These are phyloP conservation scores for Tuber aestivum DNA, from an alignment of 495 filamentous ascomycete genomes.

Conservation along the genomic window DNA sequence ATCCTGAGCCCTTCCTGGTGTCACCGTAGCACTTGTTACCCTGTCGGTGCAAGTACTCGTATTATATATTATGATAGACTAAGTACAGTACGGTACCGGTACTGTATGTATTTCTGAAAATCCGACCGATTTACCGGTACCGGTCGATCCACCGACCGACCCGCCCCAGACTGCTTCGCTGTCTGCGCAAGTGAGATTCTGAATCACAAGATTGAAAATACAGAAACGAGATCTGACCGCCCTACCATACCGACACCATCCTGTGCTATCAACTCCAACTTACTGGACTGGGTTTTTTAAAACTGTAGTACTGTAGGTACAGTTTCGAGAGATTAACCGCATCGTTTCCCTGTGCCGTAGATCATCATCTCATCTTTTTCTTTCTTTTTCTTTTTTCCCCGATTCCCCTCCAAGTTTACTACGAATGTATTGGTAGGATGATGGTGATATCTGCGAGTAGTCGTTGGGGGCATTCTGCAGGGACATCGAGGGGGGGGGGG, in stretches of 20 bases:
- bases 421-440: neutral
- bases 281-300: neutral
- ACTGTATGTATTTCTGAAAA: too few species aligned
- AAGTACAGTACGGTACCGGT: too few species aligned
- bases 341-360: neutral
- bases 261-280: neutral
- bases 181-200: neutral
- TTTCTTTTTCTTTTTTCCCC: too few species aligned
- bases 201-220: neutral
- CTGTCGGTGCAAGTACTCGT: neutral
- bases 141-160: neutral
- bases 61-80: too few species aligned
- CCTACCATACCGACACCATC: neutral
- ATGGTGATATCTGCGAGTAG: neutral
- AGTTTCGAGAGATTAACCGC: conserved; percentile 5
- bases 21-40: neutral
- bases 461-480: neutral
- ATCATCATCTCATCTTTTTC: conserved; percentile 1
- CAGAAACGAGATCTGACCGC: neutral
- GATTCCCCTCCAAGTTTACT: neutral
- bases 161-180: neutral
- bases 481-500: neutral
- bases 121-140: neutral
- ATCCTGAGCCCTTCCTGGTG: neutral
- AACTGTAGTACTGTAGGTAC: conserved; percentile 1